Percentiles rank a stretch among this genome's conserved stretches.
phyloP scores from a whole-genome alignment of 345 rosid species.

The Citropsis articulata region DNA sequence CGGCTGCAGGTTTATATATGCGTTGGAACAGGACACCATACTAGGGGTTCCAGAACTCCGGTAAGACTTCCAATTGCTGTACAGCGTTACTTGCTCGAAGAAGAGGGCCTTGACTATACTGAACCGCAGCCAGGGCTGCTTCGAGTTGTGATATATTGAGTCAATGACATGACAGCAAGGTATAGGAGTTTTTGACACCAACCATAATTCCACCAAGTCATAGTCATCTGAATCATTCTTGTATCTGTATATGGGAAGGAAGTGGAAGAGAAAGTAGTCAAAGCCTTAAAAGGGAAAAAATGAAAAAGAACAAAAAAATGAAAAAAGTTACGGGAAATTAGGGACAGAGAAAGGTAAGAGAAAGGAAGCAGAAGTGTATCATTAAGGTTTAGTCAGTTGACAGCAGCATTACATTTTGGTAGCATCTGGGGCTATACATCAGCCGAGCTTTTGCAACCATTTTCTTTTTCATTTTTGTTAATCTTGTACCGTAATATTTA shows the following conservation, averaged over 20 bases:
- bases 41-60: slow-evolving; percentile 85
- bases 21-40: slow-evolving; percentile 96
- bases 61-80: slow-evolving; percentile 93
- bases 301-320: not conserved
- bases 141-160: slow-evolving; percentile 77
- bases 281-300: slow-evolving; percentile 21
- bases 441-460: slow-evolving; percentile 25
- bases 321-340: not conserved
- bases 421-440: slow-evolving; percentile 28
- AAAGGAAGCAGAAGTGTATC: slow-evolving; percentile 35
- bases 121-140: slow-evolving; percentile 98
- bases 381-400: slow-evolving; percentile 36
- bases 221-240: slow-evolving; percentile 38
- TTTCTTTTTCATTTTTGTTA: slow-evolving; percentile 31
- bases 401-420: slow-evolving; percentile 42
- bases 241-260: slow-evolving; percentile 59
- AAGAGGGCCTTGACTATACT: slow-evolving; percentile 77
- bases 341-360: slow-evolving; percentile 19
- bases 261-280: slow-evolving; percentile 42
- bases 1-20: slow-evolving; percentile 86
- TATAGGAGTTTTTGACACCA: slow-evolving; percentile 42
- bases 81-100: slow-evolving; percentile 86
- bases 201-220: slow-evolving; percentile 27
- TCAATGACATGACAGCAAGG: slow-evolving; percentile 25
- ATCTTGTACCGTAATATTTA: slow-evolving; percentile 43